phyloP scores from a whole-genome alignment of 345 rosid genomes.

The Noccaea caerulescens region DNA sequence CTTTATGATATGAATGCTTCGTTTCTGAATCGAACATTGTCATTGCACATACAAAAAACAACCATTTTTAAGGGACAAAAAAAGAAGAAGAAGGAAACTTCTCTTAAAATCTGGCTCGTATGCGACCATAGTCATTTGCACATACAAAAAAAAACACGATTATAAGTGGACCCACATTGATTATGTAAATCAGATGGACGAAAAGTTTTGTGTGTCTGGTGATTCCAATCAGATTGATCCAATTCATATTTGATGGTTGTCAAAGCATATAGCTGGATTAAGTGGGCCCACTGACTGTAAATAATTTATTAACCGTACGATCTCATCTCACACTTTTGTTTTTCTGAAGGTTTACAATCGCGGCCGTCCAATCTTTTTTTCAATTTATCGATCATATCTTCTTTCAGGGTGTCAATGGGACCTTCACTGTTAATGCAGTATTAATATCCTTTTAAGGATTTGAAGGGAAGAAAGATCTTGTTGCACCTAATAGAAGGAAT shows the following conservation, averaged over 20 bases:
- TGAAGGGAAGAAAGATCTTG: conserved; percentile 25
- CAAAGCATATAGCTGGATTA: conserved; percentile 39
- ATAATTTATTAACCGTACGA: conserved; percentile 38
- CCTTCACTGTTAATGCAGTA: conserved; percentile 24
- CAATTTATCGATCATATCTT: conserved; percentile 18
- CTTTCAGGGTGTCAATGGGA: conserved; percentile 30
- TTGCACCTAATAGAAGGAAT: conserved; percentile 14
- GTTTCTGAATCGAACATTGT: no score
- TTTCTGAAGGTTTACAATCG: background rate
- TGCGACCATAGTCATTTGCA: background rate
- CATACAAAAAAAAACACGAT: conserved; percentile 4
- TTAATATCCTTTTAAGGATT: conserved; percentile 31
- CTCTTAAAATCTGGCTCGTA: background rate
- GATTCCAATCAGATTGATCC: conserved; percentile 57
- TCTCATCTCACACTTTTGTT: conserved; percentile 19
- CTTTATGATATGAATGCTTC: no score
- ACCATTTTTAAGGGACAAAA: no score
- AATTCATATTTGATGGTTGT: conserved; percentile 64
- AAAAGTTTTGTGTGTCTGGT: conserved; percentile 52
- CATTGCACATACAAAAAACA: no score
- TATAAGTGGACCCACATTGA: conserved; percentile 35
- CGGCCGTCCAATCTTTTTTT: background rate
- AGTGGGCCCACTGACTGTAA: conserved; percentile 16
- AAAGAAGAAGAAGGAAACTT: background rate
- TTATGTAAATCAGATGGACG: conserved; percentile 27